phyloP scores from a whole-genome alignment of 495 filamentous ascomycete genomes.

The Bombardia bombarda region DNA sequence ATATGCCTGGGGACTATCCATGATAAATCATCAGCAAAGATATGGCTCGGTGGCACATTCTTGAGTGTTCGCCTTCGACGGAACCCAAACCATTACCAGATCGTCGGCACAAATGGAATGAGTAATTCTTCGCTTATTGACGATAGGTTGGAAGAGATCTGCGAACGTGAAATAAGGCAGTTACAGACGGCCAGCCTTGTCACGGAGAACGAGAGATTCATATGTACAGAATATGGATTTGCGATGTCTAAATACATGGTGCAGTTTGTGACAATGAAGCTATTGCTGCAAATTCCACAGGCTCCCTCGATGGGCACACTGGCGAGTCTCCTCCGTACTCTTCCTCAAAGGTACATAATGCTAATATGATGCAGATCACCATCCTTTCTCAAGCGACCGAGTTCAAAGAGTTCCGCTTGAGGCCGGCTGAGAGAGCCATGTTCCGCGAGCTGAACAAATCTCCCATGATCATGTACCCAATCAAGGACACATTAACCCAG shows the following conservation, averaged over 20 bases:
- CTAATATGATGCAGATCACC: conserved; percentile 40
- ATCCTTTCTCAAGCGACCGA: conserved; percentile 59
- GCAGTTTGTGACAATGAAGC: conserved; percentile 83
- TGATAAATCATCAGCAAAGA: conserved; percentile 60
- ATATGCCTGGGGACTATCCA: conserved; percentile 77
- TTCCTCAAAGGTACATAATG: conserved; percentile 25
- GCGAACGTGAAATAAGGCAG: conserved; percentile 65
- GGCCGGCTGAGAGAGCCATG: conserved; percentile 60
- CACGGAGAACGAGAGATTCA: conserved; percentile 38
- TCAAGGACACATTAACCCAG: conserved; percentile 67
- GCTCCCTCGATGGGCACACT: conserved; percentile 60
- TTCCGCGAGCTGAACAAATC: conserved; percentile 80
- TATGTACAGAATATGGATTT: conserved; percentile 69
- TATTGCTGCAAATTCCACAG: conserved; percentile 53
- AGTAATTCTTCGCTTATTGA: conserved; percentile 47
- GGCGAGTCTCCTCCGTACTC: conserved; percentile 39
- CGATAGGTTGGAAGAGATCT: conserved; percentile 68
- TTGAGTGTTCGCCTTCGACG: conserved; percentile 72
- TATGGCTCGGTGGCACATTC: conserved; percentile 83
- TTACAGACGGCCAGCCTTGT: conserved; percentile 58
- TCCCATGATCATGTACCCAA: conserved; percentile 62
- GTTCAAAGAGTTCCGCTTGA: conserved; percentile 64
- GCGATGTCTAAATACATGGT: conserved; percentile 94
- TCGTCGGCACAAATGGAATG: conserved; percentile 49
- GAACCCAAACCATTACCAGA: conserved; percentile 72